phyloP scores from a whole-genome alignment of 2,329 filamentous ascomycete species.

The Cladophialophora exuberans region DNA sequence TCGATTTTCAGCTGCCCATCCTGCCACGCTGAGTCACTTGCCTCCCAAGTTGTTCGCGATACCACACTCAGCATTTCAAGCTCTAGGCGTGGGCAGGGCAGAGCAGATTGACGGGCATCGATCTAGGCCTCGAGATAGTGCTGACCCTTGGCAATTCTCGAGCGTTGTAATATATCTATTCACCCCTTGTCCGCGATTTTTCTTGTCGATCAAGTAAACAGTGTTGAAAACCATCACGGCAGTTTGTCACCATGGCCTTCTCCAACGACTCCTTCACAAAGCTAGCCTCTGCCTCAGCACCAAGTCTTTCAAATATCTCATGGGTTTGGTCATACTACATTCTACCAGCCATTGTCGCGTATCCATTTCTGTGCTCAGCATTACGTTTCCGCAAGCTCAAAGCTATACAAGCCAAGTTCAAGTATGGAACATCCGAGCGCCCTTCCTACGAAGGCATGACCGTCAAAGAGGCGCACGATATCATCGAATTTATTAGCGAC shows the following conservation, averaged over 20 bases:
- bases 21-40: too few relatives aligned
- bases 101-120: too few relatives aligned
- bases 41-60: too few relatives aligned
- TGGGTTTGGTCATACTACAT: slow-evolving; percentile 29
- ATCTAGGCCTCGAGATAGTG: too few relatives aligned
- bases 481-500: slow-evolving; percentile 25
- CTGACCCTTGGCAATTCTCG: too few relatives aligned
- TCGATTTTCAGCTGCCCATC: too few relatives aligned
- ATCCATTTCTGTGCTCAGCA: slow-evolving; percentile 29
- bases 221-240: not conserved
- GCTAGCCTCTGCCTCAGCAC: slow-evolving; percentile 16
- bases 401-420: slow-evolving; percentile 26
- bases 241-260: slow-evolving; percentile 14
- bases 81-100: too few relatives aligned
- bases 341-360: slow-evolving; percentile 24
- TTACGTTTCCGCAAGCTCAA: slow-evolving; percentile 30
- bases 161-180: too few relatives aligned
- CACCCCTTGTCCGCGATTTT: too few relatives aligned
- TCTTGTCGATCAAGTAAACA: not conserved
- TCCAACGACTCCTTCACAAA: slow-evolving; percentile 17
- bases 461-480: slow-evolving; percentile 40
- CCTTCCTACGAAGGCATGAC: slow-evolving; percentile 51
- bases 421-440: slow-evolving; percentile 25
- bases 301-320: slow-evolving; percentile 16
- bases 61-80: too few relatives aligned